Percentiles rank a stretch among this genome's conserved stretches.
These are phyloP conservation scores for Mortierella sp. DNA, from an alignment of 371 early-diverging fungal species.

Conservation along the genomic window DNA sequence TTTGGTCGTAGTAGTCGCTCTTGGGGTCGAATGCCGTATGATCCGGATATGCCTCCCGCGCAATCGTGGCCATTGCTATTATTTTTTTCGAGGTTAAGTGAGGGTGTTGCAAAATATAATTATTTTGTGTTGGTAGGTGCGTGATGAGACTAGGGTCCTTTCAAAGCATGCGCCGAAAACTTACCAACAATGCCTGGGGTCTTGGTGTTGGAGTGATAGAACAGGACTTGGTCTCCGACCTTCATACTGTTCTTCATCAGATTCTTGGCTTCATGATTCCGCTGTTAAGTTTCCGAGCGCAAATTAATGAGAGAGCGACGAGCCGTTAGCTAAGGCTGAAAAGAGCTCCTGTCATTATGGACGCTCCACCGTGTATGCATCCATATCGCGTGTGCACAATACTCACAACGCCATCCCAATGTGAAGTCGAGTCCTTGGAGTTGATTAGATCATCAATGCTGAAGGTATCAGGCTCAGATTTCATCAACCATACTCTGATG, in stretches of 20 bases:
- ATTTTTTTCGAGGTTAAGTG: neutral
- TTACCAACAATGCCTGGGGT: constrained; percentile 77
- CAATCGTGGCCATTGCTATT: constrained; percentile 59
- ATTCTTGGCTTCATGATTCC: constrained; percentile 82
- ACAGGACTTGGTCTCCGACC: constrained; percentile 71
- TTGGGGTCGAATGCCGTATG: constrained; percentile 73
- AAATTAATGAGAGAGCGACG: neutral
- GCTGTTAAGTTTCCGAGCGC: constrained; percentile 21
- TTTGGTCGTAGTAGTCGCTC: constrained; percentile 78
- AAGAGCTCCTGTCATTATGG: no score
- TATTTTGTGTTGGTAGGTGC: neutral
- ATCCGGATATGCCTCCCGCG: constrained; percentile 74
- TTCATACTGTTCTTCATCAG: constrained; percentile 77
- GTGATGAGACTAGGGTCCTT: no score
- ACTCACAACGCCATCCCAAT: constrained; percentile 81
- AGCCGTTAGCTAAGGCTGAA: no score
- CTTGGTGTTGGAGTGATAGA: constrained; percentile 85
- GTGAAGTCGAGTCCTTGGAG: constrained; percentile 63
- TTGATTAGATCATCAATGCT: constrained; percentile 72
- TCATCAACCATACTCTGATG: constrained; percentile 74
- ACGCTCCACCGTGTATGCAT: no score
- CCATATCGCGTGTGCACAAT: neutral
- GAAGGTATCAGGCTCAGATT: constrained; percentile 82
- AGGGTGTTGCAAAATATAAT: neutral
- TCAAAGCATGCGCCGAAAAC: neutral